Base-by-base conservation (phyloP, 805 yeast genomes). In the Spathaspora sp. region DNA sequence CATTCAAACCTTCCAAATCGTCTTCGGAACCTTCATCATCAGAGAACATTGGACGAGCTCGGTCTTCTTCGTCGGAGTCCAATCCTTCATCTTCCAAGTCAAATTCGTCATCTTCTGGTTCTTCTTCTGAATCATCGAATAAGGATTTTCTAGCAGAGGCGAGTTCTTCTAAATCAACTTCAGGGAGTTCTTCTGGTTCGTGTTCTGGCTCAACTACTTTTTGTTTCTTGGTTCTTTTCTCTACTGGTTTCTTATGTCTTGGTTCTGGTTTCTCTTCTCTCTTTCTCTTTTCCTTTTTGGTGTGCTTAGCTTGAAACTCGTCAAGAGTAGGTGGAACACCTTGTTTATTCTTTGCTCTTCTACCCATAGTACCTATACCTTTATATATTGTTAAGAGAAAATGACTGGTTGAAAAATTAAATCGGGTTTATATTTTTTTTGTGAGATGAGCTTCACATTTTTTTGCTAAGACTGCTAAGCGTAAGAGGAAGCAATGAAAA, bases 291-390 rank as follows among this genome's bases (percentile, higher is more conserved):
- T 73, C 76, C 61, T 72, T 81, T 55, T 78, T 77, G 31, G 58
- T 62, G 57, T 67, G 71, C 28, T 59, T 60, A 14, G 69, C 70
- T 58, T 82, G 82, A 67, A 92, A 85, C 63, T 93, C 97, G 44
- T 93, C 98, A 55, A 85, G 75, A 5, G 91, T 66, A 35, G 97
- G 97, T 59, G 98, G 98, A 53, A 81, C 88, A 45, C 90, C 94
- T 74, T 93, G 98, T 78, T 89, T 93, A 63, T 89, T 87, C 71
- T 87, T 90, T 53, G 89, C 89, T 76, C 89, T 86, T 81, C 97
- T 87, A 68, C 98, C 98, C 96, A 92, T 89, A 6, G 40, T 31
- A 4, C 12, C 3, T 23, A 31, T 44, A 28, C n/a, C n/a, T n/a
- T 44, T 12, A 11, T 23, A 12, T 43, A 8, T 31, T 11, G n/a